phyloP scores from a whole-genome alignment of 129 eudicot genomes.

The Erigeron canadensis region DNA sequence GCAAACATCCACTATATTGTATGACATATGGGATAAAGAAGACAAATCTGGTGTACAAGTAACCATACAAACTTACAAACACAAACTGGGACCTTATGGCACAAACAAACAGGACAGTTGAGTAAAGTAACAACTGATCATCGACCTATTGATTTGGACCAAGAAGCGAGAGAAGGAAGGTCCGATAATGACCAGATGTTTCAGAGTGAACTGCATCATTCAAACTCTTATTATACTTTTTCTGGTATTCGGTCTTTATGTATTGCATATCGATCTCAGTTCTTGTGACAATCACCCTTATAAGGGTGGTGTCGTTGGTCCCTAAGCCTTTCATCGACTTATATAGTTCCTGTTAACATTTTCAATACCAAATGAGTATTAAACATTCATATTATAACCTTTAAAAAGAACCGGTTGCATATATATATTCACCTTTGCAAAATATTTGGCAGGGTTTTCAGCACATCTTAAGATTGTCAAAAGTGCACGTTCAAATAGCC shows the following conservation, averaged over 20 bases:
- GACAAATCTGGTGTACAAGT: slow-evolving; percentile 15
- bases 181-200: slow-evolving; percentile 54
- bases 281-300: slow-evolving; percentile 61
- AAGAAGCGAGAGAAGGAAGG: slow-evolving; percentile 57
- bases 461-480: slow-evolving; percentile 54
- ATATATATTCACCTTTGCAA: slow-evolving; percentile 52
- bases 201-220: slow-evolving; percentile 56
- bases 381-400: background rate
- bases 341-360: slow-evolving; percentile 41
- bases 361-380: slow-evolving; percentile 4
- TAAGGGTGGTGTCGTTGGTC: slow-evolving; percentile 52
- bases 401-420: background rate
- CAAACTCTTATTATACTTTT: slow-evolving; percentile 55
- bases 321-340: slow-evolving; percentile 67
- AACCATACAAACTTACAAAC: slow-evolving; percentile 7
- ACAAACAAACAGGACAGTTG: slow-evolving; percentile 18
- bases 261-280: slow-evolving; percentile 70
- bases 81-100: slow-evolving; percentile 16
- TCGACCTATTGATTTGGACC: slow-evolving; percentile 45
- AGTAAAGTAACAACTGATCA: background rate
- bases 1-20: background rate
- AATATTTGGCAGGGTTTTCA: slow-evolving; percentile 52
- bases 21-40: slow-evolving; percentile 3
- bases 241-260: slow-evolving; percentile 55
- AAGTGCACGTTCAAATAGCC: slow-evolving; percentile 45